A percentile compares a stretch with the other conserved stretches of the same genome.
Conservation (phyloP, 2,329 filamentous ascomycete species). For the Apiospora saccharicola region DNA sequence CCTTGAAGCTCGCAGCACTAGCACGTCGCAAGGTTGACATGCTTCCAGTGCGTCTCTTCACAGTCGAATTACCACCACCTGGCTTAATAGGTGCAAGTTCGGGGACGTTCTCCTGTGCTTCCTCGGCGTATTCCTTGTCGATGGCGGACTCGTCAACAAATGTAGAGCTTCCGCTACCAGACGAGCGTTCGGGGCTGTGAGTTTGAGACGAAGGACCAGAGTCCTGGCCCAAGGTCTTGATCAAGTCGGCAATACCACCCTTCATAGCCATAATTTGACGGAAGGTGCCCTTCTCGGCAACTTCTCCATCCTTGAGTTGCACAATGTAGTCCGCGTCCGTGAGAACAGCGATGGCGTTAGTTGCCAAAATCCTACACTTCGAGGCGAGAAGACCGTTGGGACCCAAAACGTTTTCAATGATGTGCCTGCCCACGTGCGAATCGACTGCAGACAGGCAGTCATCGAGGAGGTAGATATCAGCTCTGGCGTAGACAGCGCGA, state of each 20-base stretch:
- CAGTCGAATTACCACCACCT: constrained; percentile 49
- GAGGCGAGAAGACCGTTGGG: constrained; percentile 79
- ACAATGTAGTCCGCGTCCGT: constrained; percentile 89
- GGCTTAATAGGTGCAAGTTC: constrained; percentile 78
- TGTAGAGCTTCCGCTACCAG: constrained; percentile 63
- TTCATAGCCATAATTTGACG: constrained; percentile 92
- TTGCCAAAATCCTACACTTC: constrained; percentile 92
- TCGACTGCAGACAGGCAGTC: constrained; percentile 97
- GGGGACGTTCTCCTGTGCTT: constrained; percentile 79
- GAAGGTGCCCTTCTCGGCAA: constrained; percentile 90
- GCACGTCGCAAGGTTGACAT: constrained; percentile 85
- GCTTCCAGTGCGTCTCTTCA: constrained; percentile 71
- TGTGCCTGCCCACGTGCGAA: constrained; percentile 92
- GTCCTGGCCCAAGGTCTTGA: constrained; percentile 76
- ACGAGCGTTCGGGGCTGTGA: constrained; percentile 53
- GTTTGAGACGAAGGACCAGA: constrained; percentile 49
- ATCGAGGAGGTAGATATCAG: constrained; percentile 95
- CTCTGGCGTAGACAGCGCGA: constrained; percentile 92
- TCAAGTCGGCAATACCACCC: constrained; percentile 84
- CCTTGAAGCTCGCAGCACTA: constrained; percentile 88
- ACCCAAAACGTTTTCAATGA: constrained; percentile 94
- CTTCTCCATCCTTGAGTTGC: constrained; percentile 81
- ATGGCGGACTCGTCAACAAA: constrained; percentile 59
- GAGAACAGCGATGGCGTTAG: constrained; percentile 92
- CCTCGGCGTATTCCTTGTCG: constrained; percentile 74